Percentiles rank a stretch among this genome's conserved stretches.
phyloP scores from a whole-genome alignment of 169 alveolate species.

The Eimeria maxima region DNA sequence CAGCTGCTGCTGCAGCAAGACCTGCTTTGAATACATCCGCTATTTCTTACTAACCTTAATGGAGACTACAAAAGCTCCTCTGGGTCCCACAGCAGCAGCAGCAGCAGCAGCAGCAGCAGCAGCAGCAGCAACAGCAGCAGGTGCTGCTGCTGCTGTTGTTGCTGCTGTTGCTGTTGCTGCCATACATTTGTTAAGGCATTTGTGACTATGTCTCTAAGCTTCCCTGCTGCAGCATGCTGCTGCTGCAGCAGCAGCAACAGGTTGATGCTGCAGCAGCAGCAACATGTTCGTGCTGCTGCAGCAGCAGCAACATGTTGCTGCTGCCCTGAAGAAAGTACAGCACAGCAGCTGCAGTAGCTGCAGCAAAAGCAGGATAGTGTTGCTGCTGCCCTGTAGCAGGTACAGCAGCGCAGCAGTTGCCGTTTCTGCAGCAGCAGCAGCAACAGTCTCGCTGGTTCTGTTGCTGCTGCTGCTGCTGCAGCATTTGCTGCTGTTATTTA shows the following conservation, averaged over 20 bases:
- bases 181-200: not conserved
- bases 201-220: not conserved
- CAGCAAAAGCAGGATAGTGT: not conserved
- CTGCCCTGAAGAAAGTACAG: not conserved
- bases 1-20: not conserved
- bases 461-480: conserved; percentile 14
- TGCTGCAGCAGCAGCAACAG: conserved; percentile 25
- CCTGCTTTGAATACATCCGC: not conserved
- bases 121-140: conserved; percentile 25
- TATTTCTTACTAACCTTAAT: not conserved
- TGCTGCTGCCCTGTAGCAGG: not conserved
- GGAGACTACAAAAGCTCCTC: not conserved
- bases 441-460: no score
- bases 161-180: conserved; percentile 43
- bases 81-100: not conserved
- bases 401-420: no score
- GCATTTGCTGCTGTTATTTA: not conserved
- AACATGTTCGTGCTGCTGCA: not conserved
- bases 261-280: conserved; percentile 1
- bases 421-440: no score
- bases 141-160: not conserved
- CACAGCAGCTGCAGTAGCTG: conserved; percentile 9
- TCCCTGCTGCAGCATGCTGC: conserved; percentile 28
- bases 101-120: conserved; percentile 4
- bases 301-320: not conserved